These are phyloP conservation scores for Mycena rebaudengoi DNA, from an alignment of 768 basidiomycete species.

Conservation along the genomic window DNA sequence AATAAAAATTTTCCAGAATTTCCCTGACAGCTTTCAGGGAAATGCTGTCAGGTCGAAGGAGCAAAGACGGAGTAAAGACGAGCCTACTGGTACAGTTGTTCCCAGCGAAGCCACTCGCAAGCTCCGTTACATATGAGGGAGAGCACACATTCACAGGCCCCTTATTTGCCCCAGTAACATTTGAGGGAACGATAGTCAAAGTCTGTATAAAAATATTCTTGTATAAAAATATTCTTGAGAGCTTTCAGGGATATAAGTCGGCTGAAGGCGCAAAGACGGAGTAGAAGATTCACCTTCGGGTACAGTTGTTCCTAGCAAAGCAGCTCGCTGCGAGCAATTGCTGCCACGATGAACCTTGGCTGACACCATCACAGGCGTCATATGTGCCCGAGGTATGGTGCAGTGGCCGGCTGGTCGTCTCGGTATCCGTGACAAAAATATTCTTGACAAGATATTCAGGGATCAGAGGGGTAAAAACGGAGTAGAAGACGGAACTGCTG, in stretches of 20 bases:
- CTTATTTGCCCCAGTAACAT: constrained; percentile 13
- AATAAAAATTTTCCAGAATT: constrained; percentile 12
- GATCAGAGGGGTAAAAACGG: constrained; percentile 12
- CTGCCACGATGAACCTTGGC: constrained; percentile 14
- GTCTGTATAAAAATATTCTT: constrained; percentile 10
- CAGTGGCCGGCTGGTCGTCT: constrained; percentile 9
- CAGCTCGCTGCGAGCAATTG: constrained; percentile 7
- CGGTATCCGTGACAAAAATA: constrained; percentile 10
- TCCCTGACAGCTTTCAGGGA: constrained; percentile 13
- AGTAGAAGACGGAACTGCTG: constrained; percentile 9
- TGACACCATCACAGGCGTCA: constrained; percentile 7
- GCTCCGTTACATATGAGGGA: constrained; percentile 5
- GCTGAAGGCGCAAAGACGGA: constrained; percentile 14
- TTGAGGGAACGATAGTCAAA: constrained; percentile 8
- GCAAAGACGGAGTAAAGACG: constrained; percentile 13
- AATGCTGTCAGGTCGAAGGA: constrained; percentile 4
- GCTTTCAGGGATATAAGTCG: constrained; percentile 10
- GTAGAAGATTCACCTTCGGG: constrained; percentile 3
- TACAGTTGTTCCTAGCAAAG: constrained; percentile 9
- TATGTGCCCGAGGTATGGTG: constrained; percentile 9
- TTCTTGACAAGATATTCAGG: constrained; percentile 12
- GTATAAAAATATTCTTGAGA: constrained; percentile 10
- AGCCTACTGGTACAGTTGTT: constrained; percentile 7
- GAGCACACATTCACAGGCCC: constrained; percentile 10
- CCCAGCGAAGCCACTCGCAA: constrained; percentile 13